These are phyloP conservation scores for Alternaria conjuncta DNA, from an alignment of 2,329 filamentous ascomycete genomes.

Conservation along the genomic window DNA sequence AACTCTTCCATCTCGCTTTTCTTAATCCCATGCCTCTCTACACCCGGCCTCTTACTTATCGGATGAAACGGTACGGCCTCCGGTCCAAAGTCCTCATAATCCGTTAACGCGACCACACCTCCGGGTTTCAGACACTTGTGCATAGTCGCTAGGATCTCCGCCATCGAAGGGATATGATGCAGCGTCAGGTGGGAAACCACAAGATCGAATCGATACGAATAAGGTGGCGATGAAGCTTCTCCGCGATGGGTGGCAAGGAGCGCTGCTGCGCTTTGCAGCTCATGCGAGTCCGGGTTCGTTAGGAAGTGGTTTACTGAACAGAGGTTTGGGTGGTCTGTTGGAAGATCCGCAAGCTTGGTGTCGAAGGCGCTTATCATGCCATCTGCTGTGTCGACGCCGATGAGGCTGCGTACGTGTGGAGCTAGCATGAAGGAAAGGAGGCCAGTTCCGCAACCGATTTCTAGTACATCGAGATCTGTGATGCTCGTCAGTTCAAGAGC, in stretches of 20 bases:
- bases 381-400: slow-evolving; percentile 61
- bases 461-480: slow-evolving; percentile 56
- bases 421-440: slow-evolving; percentile 60
- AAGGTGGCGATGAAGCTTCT: slow-evolving; percentile 29
- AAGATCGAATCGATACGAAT: slow-evolving; percentile 56
- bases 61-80: slow-evolving; percentile 62
- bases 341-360: slow-evolving; percentile 50
- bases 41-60: slow-evolving; percentile 58
- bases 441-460: slow-evolving; percentile 65
- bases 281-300: slow-evolving; percentile 57
- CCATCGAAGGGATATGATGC: slow-evolving; percentile 61
- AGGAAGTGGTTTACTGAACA: slow-evolving; percentile 56
- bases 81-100: slow-evolving; percentile 64
- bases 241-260: slow-evolving; percentile 45
- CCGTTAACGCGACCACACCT: slow-evolving; percentile 60
- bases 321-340: slow-evolving; percentile 49
- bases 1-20: slow-evolving; percentile 51
- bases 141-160: slow-evolving; percentile 54
- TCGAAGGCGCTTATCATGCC: slow-evolving; percentile 63
- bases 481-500: background rate
- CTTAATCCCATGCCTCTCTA: slow-evolving; percentile 62
- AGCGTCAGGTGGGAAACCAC: slow-evolving; percentile 62
- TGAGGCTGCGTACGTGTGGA: slow-evolving; percentile 55
- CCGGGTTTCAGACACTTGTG: slow-evolving; percentile 56
- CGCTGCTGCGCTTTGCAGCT: slow-evolving; percentile 36